Evolutionary conservation across 257 asterid genomes (phyloP).

Genomic region (Nicotiana sylvestris): DNA sequence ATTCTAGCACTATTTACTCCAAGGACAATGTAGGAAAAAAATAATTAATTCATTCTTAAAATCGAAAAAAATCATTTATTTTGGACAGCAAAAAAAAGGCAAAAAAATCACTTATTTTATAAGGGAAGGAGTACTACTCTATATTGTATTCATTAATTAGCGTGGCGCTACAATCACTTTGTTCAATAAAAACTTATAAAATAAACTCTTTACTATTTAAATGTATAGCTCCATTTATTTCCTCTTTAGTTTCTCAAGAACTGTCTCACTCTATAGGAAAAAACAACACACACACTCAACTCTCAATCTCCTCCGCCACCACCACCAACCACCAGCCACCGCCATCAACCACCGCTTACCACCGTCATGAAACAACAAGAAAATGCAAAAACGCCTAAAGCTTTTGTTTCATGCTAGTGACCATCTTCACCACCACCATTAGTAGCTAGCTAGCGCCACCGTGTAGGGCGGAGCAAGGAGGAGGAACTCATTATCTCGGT

Average conservation of each 20-base stretch:
- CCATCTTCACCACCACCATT: conserved; percentile 11
- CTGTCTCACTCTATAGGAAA: conserved; percentile 22
- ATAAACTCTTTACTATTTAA: conserved; percentile 19
- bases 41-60: no score
- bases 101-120: no score
- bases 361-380: conserved; percentile 8
- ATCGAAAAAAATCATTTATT: no score
- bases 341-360: not conserved
- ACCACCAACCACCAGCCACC: not conserved
- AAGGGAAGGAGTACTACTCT: not conserved
- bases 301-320: conserved; percentile 23
- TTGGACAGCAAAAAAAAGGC: no score
- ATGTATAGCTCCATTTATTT: conserved; percentile 20
- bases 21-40: no score
- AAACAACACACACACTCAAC: conserved; percentile 5
- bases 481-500: conserved; percentile 21
- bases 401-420: not conserved
- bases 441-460: conserved; percentile 28
- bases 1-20: no score
- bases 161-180: conserved; percentile 41
- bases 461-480: conserved; percentile 34
- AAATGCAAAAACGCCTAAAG: not conserved
- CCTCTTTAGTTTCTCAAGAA: conserved; percentile 28
- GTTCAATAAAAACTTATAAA: conserved; percentile 13
- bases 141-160: not conserved